These are phyloP conservation scores for Rugonectria rugulosa DNA, from an alignment of 2,329 filamentous ascomycete genomes.

Conservation along the genomic window DNA sequence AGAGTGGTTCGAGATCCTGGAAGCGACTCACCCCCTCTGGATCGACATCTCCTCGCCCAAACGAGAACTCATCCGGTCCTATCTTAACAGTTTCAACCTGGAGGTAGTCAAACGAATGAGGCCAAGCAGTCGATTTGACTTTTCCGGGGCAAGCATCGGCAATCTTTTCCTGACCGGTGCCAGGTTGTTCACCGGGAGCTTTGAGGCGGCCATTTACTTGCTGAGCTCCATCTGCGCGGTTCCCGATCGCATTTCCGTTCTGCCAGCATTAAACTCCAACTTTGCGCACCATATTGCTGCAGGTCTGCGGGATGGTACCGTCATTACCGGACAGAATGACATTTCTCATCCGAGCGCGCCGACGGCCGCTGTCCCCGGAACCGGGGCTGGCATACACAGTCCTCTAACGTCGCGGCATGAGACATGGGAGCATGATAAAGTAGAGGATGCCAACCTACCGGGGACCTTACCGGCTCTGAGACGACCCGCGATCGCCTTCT, in stretches of 20 bases:
- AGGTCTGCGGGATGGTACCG: conserved; percentile 75
- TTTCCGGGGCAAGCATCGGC: conserved; percentile 77
- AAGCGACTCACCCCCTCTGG: conserved; percentile 83
- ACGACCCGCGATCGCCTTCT: conserved; percentile 82
- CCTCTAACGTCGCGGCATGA: conserved; percentile 51
- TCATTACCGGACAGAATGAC: conserved; percentile 90
- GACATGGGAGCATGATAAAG: conserved; percentile 64
- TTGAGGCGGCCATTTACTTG: conserved; percentile 92
- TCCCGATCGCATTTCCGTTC: conserved; percentile 75
- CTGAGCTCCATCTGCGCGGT: conserved; percentile 88
- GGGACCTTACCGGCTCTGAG: conserved; percentile 82
- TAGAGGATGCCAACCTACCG: conserved; percentile 83
- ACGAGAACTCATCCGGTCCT: conserved; percentile 78
- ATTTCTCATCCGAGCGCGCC: conserved; percentile 84
- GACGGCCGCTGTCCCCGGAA: conserved; percentile 52
- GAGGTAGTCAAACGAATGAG: conserved; percentile 80
- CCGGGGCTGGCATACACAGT: conserved; percentile 40
- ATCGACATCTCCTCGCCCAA: conserved; percentile 72
- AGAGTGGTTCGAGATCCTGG: conserved; percentile 91
- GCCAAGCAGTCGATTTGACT: conserved; percentile 78
- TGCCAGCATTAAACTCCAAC: conserved; percentile 93
- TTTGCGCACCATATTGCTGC: conserved; percentile 95
- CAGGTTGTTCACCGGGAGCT: conserved; percentile 88
- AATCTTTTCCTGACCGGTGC: conserved; percentile 86
- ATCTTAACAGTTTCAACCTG: conserved; percentile 78